Conservation (phyloP, 495 filamentous ascomycete genomes). For the Aspergillus sclerotiicarbonarius region DNA sequence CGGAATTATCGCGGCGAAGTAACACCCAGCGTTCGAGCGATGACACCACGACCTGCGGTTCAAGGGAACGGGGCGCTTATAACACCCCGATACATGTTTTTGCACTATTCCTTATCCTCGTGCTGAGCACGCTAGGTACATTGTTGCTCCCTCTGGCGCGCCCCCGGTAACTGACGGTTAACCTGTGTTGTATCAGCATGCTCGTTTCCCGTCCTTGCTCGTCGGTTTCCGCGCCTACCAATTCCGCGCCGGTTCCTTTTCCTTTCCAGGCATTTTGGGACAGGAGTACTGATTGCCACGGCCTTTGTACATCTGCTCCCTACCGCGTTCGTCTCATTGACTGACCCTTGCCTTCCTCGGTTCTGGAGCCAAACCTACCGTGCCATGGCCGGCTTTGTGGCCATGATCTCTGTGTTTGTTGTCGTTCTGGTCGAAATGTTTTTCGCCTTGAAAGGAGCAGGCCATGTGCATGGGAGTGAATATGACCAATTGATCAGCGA, state of each 20-base stretch:
- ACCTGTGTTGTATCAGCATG: slow-evolving; percentile 36
- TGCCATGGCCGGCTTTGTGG: slow-evolving; percentile 74
- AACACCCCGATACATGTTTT: slow-evolving; percentile 69
- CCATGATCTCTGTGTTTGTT: slow-evolving; percentile 72
- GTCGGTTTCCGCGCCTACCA: slow-evolving; percentile 46
- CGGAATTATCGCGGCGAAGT: slow-evolving; percentile 34
- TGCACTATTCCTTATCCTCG: slow-evolving; percentile 73
- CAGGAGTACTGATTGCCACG: slow-evolving; percentile 83
- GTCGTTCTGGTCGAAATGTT: slow-evolving; percentile 78
- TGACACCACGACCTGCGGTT: slow-evolving; percentile 56
- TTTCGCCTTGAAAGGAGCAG: slow-evolving; percentile 56
- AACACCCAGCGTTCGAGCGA: slow-evolving; percentile 16
- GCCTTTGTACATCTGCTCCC: slow-evolving; percentile 85
- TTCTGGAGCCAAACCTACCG: slow-evolving; percentile 72
- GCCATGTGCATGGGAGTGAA: slow-evolving; percentile 48
- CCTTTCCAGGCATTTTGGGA: slow-evolving; percentile 79
- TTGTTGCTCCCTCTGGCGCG: slow-evolving; percentile 10
- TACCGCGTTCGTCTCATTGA: slow-evolving; percentile 77
- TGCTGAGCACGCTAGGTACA: slow-evolving; percentile 68
- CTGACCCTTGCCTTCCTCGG: slow-evolving; percentile 72
- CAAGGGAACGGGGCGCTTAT: slow-evolving; percentile 56
- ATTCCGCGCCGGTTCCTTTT: slow-evolving; percentile 61
- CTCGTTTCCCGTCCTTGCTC: slow-evolving; percentile 54
- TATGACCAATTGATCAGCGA: slow-evolving; percentile 45
- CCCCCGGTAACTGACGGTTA: not conserved